These are phyloP conservation scores for Penicillium palitans DNA, from an alignment of 2,329 filamentous ascomycete species.

Conservation along the genomic window DNA sequence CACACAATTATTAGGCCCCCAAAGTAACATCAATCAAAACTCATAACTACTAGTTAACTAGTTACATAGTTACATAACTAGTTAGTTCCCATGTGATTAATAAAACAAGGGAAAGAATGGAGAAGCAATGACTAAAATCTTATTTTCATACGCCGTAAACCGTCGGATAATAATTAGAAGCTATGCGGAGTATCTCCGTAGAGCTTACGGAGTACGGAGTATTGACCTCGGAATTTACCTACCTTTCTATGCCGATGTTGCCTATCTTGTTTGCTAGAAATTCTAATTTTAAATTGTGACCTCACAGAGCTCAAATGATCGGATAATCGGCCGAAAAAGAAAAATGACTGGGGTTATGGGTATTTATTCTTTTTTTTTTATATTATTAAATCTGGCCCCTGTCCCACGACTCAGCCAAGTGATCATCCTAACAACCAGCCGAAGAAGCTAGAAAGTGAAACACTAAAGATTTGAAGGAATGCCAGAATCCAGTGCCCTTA, in stretches of 20 bases:
- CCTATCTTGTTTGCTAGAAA: neutral
- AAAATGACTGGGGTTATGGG: neutral
- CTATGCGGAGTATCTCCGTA: neutral
- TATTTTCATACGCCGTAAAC: neutral
- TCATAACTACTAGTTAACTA: no score
- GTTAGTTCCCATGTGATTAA: neutral
- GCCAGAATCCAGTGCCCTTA: neutral
- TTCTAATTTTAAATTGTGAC: neutral
- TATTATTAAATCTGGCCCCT: neutral
- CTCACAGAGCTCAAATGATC: neutral
- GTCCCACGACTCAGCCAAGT: slow-evolving; percentile 1
- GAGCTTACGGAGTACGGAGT: neutral
- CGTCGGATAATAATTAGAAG: neutral
- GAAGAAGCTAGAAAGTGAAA: neutral
- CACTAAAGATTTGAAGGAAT: neutral
- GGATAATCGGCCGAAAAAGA: neutral
- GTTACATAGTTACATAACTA: no score
- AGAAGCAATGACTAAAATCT: no score
- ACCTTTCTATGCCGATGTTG: neutral
- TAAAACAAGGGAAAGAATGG: neutral
- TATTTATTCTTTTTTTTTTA: neutral
- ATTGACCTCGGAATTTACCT: neutral
- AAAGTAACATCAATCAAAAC: neutral
- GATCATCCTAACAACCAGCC: slow-evolving; percentile 1
- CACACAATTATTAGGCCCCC: neutral